Evolutionary conservation across 257 asterid genomes (phyloP).

Genomic region (Verbena officinalis): DNA sequence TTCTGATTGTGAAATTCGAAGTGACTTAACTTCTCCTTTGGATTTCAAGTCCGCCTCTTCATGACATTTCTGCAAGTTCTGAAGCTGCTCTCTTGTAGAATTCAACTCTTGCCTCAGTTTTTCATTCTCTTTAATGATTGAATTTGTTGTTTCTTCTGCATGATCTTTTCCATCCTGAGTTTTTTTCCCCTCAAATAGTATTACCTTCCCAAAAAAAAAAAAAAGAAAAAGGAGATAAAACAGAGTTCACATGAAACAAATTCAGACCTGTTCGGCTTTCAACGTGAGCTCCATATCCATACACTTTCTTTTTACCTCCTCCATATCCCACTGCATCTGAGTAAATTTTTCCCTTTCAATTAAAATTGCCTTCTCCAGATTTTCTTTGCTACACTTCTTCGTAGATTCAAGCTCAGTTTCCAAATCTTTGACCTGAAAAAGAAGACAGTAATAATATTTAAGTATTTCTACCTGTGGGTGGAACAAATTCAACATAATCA

Average conservation of each 20-base stretch:
- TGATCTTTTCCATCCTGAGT: conserved; percentile 49
- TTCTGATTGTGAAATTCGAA: conserved; percentile 60
- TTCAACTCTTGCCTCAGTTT: conserved; percentile 50
- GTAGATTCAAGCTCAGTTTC: conserved; percentile 58
- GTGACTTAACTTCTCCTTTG: conserved; percentile 65
- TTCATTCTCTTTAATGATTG: conserved; percentile 47
- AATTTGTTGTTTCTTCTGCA: conserved; percentile 39
- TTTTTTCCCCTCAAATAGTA: conserved; percentile 21
- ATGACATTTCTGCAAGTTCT: conserved; percentile 44
- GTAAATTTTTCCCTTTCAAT: conserved; percentile 57
- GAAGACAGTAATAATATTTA: neutral
- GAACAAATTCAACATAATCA: conserved; percentile 12
- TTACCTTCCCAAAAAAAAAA: neutral
- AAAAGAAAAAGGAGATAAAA: conserved; percentile 8
- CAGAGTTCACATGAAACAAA: conserved; percentile 22
- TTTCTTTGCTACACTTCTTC: conserved; percentile 55
- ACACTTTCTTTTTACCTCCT: conserved; percentile 59
- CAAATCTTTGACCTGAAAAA: conserved; percentile 60
- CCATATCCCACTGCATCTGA: conserved; percentile 73
- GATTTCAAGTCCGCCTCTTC: conserved; percentile 54
- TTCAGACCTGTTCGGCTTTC: conserved; percentile 55
- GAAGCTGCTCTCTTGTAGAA: conserved; percentile 50
- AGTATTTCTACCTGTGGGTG: neutral
- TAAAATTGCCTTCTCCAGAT: conserved; percentile 53
- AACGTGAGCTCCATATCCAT: conserved; percentile 57